Conservation (phyloP, 2,329 filamentous ascomycete genomes). For the Leptosphaerulina australis region DNA sequence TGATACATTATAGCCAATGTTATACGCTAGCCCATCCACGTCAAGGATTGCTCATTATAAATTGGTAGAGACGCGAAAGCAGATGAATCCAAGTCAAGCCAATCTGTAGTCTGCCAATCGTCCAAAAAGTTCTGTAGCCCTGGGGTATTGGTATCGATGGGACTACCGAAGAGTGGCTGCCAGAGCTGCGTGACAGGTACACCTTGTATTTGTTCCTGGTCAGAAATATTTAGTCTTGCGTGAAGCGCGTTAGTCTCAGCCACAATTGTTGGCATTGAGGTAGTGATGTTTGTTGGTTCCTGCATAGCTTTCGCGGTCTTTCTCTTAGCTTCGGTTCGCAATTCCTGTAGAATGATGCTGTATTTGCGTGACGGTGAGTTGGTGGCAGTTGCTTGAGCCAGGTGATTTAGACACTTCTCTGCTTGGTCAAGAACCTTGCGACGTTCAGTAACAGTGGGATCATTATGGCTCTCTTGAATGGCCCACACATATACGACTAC, state of each 20-base stretch:
- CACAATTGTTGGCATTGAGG: neutral
- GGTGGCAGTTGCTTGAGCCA: constrained; percentile 54
- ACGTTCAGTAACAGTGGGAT: constrained; percentile 12
- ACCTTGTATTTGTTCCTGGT: neutral
- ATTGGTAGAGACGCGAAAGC: constrained; percentile 30
- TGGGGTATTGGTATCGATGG: constrained; percentile 23
- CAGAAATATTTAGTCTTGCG: neutral
- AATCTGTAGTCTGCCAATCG: constrained; percentile 44
- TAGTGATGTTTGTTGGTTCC: constrained; percentile 6
- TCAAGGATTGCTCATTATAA: constrained; percentile 9
- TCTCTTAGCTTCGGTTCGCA: constrained; percentile 49
- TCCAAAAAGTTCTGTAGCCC: constrained; percentile 32
- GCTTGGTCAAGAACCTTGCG: constrained; percentile 50
- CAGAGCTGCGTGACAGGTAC: constrained; percentile 14
- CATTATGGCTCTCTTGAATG: constrained; percentile 47
- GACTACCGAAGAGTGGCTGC: constrained; percentile 32
- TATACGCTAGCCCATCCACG: constrained; percentile 14
- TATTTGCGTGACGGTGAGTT: constrained; percentile 57
- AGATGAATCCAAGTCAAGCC: constrained; percentile 44
- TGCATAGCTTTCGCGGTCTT: constrained; percentile 22
- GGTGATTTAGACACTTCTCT: constrained; percentile 54
- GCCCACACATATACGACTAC: constrained; percentile 57
- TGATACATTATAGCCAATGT: neutral
- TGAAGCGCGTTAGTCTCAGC: neutral
- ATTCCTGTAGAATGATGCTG: constrained; percentile 56